Evolutionary conservation across 78 protist species (phyloP), one percentile per base, ranked within the genome.

Genomic region (Isochrysis galbana): DNA sequence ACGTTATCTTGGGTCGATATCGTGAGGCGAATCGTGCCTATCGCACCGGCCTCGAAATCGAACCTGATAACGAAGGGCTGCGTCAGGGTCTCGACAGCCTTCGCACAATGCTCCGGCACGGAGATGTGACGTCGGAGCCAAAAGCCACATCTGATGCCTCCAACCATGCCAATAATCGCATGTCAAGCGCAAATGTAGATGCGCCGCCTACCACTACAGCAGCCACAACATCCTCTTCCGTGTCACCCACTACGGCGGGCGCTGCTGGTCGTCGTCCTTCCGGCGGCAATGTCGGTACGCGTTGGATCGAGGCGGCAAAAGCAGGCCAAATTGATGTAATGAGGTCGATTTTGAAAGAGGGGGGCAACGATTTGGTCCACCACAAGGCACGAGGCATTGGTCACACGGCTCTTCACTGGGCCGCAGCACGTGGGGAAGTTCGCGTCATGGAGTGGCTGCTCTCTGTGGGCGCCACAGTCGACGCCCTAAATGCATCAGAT

Each of bases 301-400:
- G 61, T 4, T 77, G 84, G 84, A 77, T 77, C 84, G 46, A 77
- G 26, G 84, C 84, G 47, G 84, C 84, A 3, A 77, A 77, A 17
- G 1, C 34, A 0, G 84, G 46, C 22, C 34, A 77, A 4, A 17
- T 41, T 22, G 29, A 0, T 5, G 44, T 1, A 46, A 36, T 77
- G 46, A 46, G 39, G 84, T 1, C 47, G 14, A 39, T 77, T 17
- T 46, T 77, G 21, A 46, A 41, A 1, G 47, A 36, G 46, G 32
- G 10, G 3, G 84, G 84, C 36, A 11, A 4, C n/a, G 2, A 4
- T 23, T 4, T 77, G 21, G 84, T 77, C 17, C 47, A 19, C 47
- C 10, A 36, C 22, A 36, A 36, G 29, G 84, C 46, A 2, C 84
- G 84, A 23, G 84, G 84, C 84, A 77, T 77, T 29, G 84, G 84